Evolutionary conservation across 2,329 filamentous ascomycete species (phyloP).

Genomic region (Phaeoacremonium minimum): DNA sequence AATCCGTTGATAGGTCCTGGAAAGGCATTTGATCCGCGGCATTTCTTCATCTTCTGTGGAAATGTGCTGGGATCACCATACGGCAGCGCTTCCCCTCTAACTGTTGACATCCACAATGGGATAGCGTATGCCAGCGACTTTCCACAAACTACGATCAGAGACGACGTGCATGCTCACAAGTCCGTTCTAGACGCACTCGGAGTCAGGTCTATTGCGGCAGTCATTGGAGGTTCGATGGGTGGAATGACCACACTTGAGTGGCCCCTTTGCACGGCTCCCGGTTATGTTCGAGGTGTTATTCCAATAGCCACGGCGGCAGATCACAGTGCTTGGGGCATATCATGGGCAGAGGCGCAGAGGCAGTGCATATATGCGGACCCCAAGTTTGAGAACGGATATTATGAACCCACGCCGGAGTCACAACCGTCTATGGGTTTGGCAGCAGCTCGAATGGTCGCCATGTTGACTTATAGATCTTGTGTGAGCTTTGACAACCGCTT

Average conservation of each 20-base stretch:
- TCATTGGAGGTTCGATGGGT: slow-evolving; percentile 54
- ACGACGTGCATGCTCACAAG: slow-evolving; percentile 59
- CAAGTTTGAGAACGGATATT: slow-evolving; percentile 24
- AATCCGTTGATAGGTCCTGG: slow-evolving; percentile 46
- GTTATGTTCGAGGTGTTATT: slow-evolving; percentile 48
- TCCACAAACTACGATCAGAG: slow-evolving; percentile 62
- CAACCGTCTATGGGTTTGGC: slow-evolving; percentile 26
- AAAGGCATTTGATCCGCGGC: slow-evolving; percentile 47
- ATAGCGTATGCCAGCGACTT: slow-evolving; percentile 41
- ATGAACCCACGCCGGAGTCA: slow-evolving; percentile 21
- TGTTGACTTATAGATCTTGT: slow-evolving; percentile 30
- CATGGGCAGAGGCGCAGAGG: slow-evolving; percentile 53
- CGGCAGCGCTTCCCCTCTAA: slow-evolving; percentile 46
- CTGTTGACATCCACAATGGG: slow-evolving; percentile 9
- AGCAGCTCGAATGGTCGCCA: slow-evolving; percentile 30
- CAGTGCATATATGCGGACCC: slow-evolving; percentile 36
- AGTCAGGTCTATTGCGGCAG: slow-evolving; percentile 47
- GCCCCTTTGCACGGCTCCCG: slow-evolving; percentile 43
- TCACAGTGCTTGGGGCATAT: slow-evolving; percentile 55
- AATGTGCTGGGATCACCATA: slow-evolving; percentile 53
- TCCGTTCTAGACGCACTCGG: slow-evolving; percentile 48
- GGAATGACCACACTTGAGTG: slow-evolving; percentile 55
- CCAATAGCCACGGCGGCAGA: slow-evolving; percentile 52
- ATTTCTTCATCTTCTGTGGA: slow-evolving; percentile 48
- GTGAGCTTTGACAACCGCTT: slow-evolving; percentile 28